phyloP scores from a whole-genome alignment of 805 yeast species.

The Hanseniaspora vineae region DNA sequence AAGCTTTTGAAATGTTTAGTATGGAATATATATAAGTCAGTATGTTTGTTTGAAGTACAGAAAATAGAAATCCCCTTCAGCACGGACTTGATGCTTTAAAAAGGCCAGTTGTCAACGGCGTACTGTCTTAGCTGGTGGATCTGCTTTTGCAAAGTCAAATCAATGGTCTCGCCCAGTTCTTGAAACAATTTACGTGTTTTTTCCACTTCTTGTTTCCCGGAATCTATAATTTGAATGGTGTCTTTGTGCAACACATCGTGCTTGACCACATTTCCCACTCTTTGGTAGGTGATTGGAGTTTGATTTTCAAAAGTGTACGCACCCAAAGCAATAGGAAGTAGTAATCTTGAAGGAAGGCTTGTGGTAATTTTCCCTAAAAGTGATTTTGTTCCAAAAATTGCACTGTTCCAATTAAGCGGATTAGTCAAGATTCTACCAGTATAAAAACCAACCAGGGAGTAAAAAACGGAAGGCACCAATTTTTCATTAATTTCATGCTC shows the following conservation, averaged over 20 bases:
- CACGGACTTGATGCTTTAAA: neutral
- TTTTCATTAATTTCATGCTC: slow-evolving; percentile 12
- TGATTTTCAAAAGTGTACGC: slow-evolving; percentile 12
- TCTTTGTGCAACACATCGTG: slow-evolving; percentile 13
- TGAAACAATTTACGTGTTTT: slow-evolving; percentile 6
- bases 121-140: slow-evolving; percentile 6
- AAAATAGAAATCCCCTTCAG: no score
- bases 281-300: slow-evolving; percentile 17
- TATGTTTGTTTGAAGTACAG: neutral
- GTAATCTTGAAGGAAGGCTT: slow-evolving; percentile 16
- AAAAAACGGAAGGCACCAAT: slow-evolving; percentile 16
- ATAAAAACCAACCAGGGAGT: slow-evolving; percentile 18
- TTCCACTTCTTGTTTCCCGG: slow-evolving; percentile 7
- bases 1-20: no score
- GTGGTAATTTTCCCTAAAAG: slow-evolving; percentile 8
- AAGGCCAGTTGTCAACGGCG: slow-evolving; percentile 1
- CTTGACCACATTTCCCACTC: slow-evolving; percentile 6
- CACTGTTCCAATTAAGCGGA: slow-evolving; percentile 15
- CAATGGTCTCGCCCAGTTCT: slow-evolving; percentile 2
- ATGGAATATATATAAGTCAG: neutral
- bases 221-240: slow-evolving; percentile 6
- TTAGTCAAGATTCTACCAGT: slow-evolving; percentile 17
- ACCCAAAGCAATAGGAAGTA: slow-evolving; percentile 15
- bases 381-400: slow-evolving; percentile 3
- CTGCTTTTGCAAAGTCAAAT: slow-evolving; percentile 7